Evolutionary conservation across 2,329 filamentous ascomycete genomes (phyloP).

Genomic region (Neoscytalidium dimidiatum): DNA sequence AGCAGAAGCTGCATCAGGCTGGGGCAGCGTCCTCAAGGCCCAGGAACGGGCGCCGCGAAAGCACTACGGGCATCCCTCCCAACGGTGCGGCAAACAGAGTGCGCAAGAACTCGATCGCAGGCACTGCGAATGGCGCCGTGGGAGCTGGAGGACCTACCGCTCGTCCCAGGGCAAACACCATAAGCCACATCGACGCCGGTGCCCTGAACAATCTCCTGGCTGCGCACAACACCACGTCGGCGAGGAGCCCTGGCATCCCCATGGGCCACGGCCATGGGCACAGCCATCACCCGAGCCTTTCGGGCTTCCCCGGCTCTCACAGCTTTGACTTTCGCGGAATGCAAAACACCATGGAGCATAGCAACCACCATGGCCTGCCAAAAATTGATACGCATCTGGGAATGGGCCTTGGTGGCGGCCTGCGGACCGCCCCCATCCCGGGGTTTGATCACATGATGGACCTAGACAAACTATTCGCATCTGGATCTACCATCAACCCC

Average conservation of each 20-base stretch:
- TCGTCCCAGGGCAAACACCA: conserved; percentile 89
- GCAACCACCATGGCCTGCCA: conserved; percentile 69
- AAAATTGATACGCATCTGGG: conserved; percentile 82
- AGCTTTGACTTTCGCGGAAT: conserved; percentile 71
- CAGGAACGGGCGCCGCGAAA: conserved; percentile 81
- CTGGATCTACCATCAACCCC: conserved; percentile 63
- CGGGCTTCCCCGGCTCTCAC: conserved; percentile 59
- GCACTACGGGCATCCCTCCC: conserved; percentile 72
- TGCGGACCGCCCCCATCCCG: conserved; percentile 72
- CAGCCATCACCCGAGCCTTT: conserved; percentile 73
- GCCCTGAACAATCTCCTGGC: conserved; percentile 70
- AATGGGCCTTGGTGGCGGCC: conserved; percentile 64
- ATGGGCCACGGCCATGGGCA: conserved; percentile 45
- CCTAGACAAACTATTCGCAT: conserved; percentile 70
- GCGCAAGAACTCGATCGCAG: conserved; percentile 88
- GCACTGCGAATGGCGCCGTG: conserved; percentile 50
- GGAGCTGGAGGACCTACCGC: conserved; percentile 51
- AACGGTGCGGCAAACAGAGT: conserved; percentile 67
- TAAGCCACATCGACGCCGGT: conserved; percentile 83
- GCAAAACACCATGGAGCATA: conserved; percentile 54
- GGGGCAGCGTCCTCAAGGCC: conserved; percentile 85
- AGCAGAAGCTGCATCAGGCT: conserved; percentile 97
- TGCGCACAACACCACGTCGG: conserved; percentile 54
- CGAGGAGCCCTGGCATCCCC: conserved; percentile 46
- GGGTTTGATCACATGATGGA: conserved; percentile 70